Conservation (phyloP, 2,329 filamentous ascomycete species). For the Tetracladium maxilliforme region DNA sequence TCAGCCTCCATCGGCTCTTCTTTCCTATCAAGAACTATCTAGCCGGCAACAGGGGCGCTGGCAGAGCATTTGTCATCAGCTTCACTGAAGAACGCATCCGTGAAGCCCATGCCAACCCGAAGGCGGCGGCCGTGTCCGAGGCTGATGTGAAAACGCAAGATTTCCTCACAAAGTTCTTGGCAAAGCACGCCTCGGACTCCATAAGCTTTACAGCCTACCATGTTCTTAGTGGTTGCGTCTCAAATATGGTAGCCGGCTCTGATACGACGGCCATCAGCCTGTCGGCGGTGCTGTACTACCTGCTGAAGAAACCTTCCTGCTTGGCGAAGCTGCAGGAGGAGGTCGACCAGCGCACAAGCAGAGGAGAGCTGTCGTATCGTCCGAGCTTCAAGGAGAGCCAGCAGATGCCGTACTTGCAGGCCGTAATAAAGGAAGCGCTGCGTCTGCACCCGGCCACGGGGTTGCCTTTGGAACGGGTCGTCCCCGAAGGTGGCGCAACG, state of each 20-base stretch:
- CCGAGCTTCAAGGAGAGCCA: slow-evolving; percentile 13
- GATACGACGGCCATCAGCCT: slow-evolving; percentile 20
- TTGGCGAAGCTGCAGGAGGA: slow-evolving; percentile 20
- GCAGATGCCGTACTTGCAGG: slow-evolving; percentile 27
- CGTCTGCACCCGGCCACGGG: slow-evolving; percentile 27
- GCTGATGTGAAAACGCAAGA: no score
- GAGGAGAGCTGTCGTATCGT: slow-evolving; percentile 2
- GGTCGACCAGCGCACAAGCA: slow-evolving; percentile 13
- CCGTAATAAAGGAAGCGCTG: slow-evolving; percentile 30
- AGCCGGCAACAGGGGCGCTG: slow-evolving; percentile 12
- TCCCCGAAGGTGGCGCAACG: slow-evolving; percentile 11
- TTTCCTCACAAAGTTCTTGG: slow-evolving; percentile 26
- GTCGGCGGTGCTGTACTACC: slow-evolving; percentile 13
- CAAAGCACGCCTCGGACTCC: slow-evolving; percentile 23
- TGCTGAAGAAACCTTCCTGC: slow-evolving; percentile 10
- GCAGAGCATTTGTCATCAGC: slow-evolving; percentile 6
- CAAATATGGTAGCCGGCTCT: slow-evolving; percentile 17
- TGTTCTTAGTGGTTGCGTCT: slow-evolving; percentile 10
- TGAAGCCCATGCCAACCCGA: slow-evolving; percentile 9
- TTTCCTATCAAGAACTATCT: slow-evolving; percentile 15
- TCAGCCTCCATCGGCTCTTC: slow-evolving; percentile 18
- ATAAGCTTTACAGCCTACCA: slow-evolving; percentile 23
- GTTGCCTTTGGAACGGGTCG: slow-evolving; percentile 25
- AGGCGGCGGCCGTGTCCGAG: no score
- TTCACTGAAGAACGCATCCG: slow-evolving; percentile 3